Conservation (phyloP, 768 basidiomycete species). For the Collybiopsis confluens region DNA sequence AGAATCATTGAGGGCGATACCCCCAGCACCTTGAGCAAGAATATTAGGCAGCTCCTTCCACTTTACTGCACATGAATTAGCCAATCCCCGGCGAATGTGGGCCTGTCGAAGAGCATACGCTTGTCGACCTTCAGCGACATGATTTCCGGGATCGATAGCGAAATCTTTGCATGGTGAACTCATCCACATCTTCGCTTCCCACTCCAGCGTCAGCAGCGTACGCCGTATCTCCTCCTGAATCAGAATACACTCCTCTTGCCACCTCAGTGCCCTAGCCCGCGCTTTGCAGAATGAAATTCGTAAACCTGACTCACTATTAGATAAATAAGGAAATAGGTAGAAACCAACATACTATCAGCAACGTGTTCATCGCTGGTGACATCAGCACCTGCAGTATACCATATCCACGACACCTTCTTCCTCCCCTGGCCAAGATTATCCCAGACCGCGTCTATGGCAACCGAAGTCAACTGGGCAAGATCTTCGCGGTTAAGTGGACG, state of each 20-base stretch:
- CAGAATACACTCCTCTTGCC: slow-evolving; percentile 14
- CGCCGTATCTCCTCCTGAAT: slow-evolving; percentile 17
- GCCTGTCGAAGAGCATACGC: no score
- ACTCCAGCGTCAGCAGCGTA: no score
- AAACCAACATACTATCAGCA: not conserved
- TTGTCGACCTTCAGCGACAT: no score
- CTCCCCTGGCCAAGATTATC: not conserved
- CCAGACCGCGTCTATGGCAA: not conserved
- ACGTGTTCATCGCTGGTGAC: not conserved
- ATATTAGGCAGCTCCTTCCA: no score
- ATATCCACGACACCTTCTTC: not conserved
- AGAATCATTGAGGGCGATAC: no score
- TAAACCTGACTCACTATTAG: slow-evolving; percentile 6
- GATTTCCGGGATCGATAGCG: no score
- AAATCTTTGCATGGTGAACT: no score
- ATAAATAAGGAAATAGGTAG: not conserved
- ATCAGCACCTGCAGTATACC: not conserved
- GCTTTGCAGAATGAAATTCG: slow-evolving; percentile 16
- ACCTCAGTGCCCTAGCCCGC: slow-evolving; percentile 8
- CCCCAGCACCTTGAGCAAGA: no score
- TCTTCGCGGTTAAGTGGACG: not conserved
- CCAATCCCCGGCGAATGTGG: no score
- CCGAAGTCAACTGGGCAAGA: not conserved
- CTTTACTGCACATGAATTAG: no score
- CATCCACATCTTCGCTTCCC: no score